Percentiles rank a stretch among this genome's conserved stretches.
Conservation (phyloP, 495 filamentous ascomycete genomes). For the Barbatosphaeria neglecta region DNA sequence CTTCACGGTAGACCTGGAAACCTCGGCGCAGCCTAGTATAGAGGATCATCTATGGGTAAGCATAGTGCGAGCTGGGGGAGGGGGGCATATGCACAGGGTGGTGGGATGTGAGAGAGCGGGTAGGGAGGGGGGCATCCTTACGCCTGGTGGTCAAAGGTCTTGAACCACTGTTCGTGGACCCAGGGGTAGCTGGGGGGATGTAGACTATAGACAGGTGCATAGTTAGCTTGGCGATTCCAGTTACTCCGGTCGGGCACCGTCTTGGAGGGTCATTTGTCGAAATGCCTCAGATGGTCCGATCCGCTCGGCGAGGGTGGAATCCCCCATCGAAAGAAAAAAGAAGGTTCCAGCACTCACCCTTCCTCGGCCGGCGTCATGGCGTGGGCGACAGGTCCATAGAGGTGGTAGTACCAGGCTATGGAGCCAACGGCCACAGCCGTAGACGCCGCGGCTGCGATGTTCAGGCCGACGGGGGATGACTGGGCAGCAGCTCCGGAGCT, state of each 20-base stretch:
- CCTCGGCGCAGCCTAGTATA: conserved; percentile 78
- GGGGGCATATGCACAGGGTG: not conserved
- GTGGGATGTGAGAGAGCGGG: not conserved
- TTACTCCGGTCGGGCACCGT: conserved; percentile 1
- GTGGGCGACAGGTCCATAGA: conserved; percentile 76
- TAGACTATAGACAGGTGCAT: conserved; percentile 52
- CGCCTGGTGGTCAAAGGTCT: conserved; percentile 95
- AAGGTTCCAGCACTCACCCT: conserved; percentile 58
- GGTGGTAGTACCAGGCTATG: conserved; percentile 89
- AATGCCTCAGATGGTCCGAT: conserved; percentile 19
- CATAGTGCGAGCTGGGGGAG: not conserved
- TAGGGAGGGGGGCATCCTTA: conserved; percentile 38
- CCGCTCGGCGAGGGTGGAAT: not conserved
- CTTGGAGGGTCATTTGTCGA: conserved; percentile 8
- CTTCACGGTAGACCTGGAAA: conserved; percentile 99
- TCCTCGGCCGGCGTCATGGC: conserved; percentile 92
- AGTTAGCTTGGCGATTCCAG: conserved; percentile 11
- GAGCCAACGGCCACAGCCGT: conserved; percentile 78
- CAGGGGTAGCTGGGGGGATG: conserved; percentile 90
- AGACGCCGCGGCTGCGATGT: conserved; percentile 69
- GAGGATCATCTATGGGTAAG: conserved; percentile 10
- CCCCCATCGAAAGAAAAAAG: not conserved
- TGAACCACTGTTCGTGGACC: conserved; percentile 80
- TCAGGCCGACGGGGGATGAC: conserved; percentile 52
- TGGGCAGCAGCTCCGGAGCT: conserved; percentile 44